Evolutionary conservation across 1,139 yeast species (phyloP), one percentile per base, ranked within the genome.

Genomic region (Diutina rugosa): DNA sequence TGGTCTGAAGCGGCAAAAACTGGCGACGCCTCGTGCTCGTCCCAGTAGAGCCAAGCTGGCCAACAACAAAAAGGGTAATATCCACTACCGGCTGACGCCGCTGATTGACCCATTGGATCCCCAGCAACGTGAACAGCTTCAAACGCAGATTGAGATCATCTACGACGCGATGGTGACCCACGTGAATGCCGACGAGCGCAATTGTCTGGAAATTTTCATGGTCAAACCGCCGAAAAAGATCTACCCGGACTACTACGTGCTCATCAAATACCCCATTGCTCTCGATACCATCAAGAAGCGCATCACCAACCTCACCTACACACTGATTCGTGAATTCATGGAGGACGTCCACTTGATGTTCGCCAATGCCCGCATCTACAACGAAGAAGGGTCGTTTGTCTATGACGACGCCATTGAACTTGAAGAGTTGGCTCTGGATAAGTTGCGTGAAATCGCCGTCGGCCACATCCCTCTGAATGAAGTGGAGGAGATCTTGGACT

Each of bases 341-440:
- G 87, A 80, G 60, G 96, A 89, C 65, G 72, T 89, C 58, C 85
- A 85, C 61, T 76, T 84, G 62, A 87, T 91, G 81, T 87, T 88
- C 68, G 77, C 80, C 58, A 91, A 91, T 69, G 97, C 97, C 1
- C 78, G 85, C 60, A 80, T 81, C n/a, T 91, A 90, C 67, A 91
- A 91, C 64, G 95, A 90, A 64, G 96, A 88, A 67, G 96, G 95
- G 0, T 88, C 96, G 1, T 69, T 85, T 59, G 90, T 91, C 18
- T 88, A 84, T 63, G 78, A 81, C 58, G 97, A 90, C 70, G 95
- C 98, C 0, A 71, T 78, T 47, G 76, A 72, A 28, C 71, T 91
- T 62, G 93, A 89, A 66, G 69, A 72, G 12, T 67, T 81, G 57
- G 81, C 76, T 1, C 61, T 66, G 53, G 67, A 67, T 14, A 69